Evolutionary conservation across 192 early-diverging fungal species (phyloP).

Genomic region (Rhizophagus sp.): DNA sequence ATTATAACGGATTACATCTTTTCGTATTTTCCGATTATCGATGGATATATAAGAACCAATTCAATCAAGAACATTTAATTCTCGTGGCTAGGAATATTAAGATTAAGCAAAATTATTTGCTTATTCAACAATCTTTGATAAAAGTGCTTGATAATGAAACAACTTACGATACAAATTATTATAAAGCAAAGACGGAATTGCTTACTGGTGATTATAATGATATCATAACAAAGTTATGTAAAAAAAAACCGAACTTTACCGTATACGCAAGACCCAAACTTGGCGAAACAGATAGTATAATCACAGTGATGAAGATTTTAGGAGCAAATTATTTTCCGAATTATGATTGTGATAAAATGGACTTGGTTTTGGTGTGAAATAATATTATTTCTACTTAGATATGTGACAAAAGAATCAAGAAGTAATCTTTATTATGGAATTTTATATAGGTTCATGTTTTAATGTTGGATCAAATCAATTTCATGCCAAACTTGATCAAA

Average conservation of each 20-base stretch:
- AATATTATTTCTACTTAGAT: background rate
- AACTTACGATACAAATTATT: background rate
- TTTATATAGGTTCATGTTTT: background rate
- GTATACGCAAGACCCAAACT: background rate
- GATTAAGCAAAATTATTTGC: background rate
- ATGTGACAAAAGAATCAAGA: background rate
- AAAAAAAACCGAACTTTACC: background rate
- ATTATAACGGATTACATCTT: background rate
- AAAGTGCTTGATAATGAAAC: background rate
- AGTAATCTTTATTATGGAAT: background rate
- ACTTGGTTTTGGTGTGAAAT: background rate
- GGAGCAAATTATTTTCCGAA: background rate
- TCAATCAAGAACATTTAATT: background rate
- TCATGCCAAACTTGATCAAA: constrained; percentile 6
- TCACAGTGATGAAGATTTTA: background rate
- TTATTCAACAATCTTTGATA: background rate
- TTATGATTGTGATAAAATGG: background rate
- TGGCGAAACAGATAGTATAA: background rate
- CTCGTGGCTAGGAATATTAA: background rate
- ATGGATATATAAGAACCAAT: background rate
- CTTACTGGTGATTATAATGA: background rate
- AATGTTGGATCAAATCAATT: background rate
- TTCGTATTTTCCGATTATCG: background rate
- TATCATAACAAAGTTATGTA: background rate
- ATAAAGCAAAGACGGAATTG: background rate